These are phyloP conservation scores for Macrophomina tecta DNA, from an alignment of 2,329 filamentous ascomycete species.

Conservation along the genomic window DNA sequence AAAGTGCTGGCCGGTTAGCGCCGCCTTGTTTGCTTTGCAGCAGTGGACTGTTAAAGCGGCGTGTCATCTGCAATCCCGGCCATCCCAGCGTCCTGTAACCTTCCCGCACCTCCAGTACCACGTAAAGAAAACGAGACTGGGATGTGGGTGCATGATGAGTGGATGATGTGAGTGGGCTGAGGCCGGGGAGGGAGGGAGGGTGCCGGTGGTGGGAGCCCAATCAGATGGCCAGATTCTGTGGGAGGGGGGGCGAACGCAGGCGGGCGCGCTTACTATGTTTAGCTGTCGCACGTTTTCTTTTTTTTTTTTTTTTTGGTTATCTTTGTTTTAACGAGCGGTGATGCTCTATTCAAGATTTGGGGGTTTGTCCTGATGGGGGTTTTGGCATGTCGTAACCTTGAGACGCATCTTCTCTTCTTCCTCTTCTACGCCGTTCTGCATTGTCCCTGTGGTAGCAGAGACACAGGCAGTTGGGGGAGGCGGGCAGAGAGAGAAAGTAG, in stretches of 20 bases:
- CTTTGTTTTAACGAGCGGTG: no score
- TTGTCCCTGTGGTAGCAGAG: background rate
- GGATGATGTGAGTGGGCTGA: no score
- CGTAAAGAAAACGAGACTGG: no score
- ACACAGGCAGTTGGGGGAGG: background rate
- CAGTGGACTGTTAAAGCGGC: conserved; percentile 6
- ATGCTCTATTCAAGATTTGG: no score
- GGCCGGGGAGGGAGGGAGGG: no score
- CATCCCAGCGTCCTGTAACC: conserved; percentile 23
- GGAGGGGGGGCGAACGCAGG: background rate
- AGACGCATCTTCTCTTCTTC: background rate
- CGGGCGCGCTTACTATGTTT: background rate
- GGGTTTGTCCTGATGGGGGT: no score
- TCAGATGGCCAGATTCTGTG: no score
- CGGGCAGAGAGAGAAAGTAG: background rate
- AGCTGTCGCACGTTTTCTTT: background rate
- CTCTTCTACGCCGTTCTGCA: background rate
- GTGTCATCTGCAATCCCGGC: background rate
- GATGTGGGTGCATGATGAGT: no score
- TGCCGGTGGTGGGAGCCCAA: no score
- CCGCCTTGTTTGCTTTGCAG: background rate
- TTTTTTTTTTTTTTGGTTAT: background rate
- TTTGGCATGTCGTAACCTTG: no score
- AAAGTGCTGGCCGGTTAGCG: no score
- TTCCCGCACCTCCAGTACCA: conserved; percentile 1